Conservation (phyloP, 768 basidiomycete species). For the Xerocomellus dryophilus region DNA sequence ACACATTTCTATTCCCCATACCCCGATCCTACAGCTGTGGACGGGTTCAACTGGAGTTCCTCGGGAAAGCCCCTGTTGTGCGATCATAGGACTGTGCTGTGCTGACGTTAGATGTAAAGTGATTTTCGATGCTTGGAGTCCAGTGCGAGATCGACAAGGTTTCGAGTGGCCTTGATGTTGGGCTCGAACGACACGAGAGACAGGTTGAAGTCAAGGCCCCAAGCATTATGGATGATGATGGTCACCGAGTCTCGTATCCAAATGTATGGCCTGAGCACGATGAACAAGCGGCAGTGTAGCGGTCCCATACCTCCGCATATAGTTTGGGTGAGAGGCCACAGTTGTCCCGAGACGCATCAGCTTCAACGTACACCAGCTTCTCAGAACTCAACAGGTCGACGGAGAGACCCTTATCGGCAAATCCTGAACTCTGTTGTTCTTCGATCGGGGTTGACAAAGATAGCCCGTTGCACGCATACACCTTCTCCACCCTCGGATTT, state of each 20-base stretch:
- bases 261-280: background rate
- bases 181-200: constrained; percentile 20
- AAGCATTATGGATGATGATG: constrained; percentile 26
- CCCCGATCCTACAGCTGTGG: background rate
- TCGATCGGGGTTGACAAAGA: background rate
- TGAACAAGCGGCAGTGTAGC: no score
- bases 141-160: background rate
- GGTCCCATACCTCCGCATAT: constrained; percentile 30
- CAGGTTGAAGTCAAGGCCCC: constrained; percentile 36
- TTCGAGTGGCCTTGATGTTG: background rate
- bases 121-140: background rate
- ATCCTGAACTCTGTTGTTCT: constrained; percentile 33
- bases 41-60: background rate
- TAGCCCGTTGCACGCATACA: constrained; percentile 21
- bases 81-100: background rate
- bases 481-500: constrained; percentile 17
- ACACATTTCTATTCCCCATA: background rate
- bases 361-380: constrained; percentile 38
- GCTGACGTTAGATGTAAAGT: background rate
- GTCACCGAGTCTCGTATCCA: constrained; percentile 25
- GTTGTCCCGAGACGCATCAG: constrained; percentile 29
- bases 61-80: background rate
- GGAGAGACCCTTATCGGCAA: constrained; percentile 35
- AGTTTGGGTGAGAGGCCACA: constrained; percentile 28
- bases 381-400: constrained; percentile 24